phyloP scores from a whole-genome alignment of 2,329 filamentous ascomycete species.

The Periconia sp. region DNA sequence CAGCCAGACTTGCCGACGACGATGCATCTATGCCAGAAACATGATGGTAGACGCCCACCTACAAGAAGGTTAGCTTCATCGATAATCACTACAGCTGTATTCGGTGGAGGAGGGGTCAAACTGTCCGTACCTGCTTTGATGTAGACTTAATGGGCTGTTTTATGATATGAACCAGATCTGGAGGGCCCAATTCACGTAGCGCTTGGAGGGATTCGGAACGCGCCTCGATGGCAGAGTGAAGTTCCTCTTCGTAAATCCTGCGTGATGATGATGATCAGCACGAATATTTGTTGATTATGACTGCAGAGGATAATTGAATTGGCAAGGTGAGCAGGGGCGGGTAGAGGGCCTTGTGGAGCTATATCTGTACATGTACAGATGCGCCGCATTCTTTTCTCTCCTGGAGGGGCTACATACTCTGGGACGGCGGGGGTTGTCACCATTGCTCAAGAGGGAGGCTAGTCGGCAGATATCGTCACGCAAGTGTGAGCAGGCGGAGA shows the following conservation, averaged over 20 bases:
- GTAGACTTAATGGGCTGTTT: conserved; percentile 68
- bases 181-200: conserved; percentile 90
- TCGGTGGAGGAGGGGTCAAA: neutral
- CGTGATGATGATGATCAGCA: conserved; percentile 5
- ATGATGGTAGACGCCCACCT: conserved; percentile 96
- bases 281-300: conserved; percentile 3
- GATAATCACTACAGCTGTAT: conserved; percentile 1
- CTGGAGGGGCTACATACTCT: conserved; percentile 37
- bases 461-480: conserved; percentile 7
- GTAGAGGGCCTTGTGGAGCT: neutral
- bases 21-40: conserved; percentile 96
- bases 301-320: neutral
- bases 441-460: conserved; percentile 35
- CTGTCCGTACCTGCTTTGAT: conserved; percentile 55
- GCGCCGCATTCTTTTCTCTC: neutral
- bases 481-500: conserved; percentile 9
- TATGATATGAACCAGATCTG: conserved; percentile 91
- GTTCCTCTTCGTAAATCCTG: conserved; percentile 91
- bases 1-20: conserved; percentile 92
- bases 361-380: neutral
- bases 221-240: conserved; percentile 88
- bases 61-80: neutral
- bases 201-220: conserved; percentile 85
- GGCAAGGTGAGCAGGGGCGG: neutral
- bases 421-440: conserved; percentile 46